Base-by-base conservation (phyloP, 2,329 filamentous ascomycete species). In the Microdochium nivale region DNA sequence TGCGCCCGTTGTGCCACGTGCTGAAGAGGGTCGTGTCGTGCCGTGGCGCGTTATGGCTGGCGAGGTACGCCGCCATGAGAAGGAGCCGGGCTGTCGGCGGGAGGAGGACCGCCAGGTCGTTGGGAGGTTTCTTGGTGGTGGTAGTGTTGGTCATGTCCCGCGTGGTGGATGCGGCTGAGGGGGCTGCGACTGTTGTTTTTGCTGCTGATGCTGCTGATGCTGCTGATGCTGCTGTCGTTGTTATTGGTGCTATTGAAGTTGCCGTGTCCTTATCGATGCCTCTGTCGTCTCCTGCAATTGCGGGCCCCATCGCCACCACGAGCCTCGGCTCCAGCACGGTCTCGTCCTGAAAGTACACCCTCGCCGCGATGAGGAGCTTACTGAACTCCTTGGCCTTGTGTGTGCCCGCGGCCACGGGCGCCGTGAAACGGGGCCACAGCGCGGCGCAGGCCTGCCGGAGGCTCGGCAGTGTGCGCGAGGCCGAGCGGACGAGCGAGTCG, bases 361-460 rank as follows among this genome's bases (percentile, higher is more conserved):
- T 76, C 25, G 84, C 80, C 1, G 83, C 80, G 48, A 92, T 84
- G 52, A 97, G 78, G 8, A 99, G 74, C 55, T 88, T 86, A 14
- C 88, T 85, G 68, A 96, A 96, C 62, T 96, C 90, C 59, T 86
- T 84, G 10, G 87, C 82, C 1, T 79, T 78, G 60, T 86, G 83
- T 9, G 86, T 84, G n/a, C 87, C 87, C 1, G 83, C 80, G 1
- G 84, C 69, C 24, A 97, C 79, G 0, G 92, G 92, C 7, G 81
- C 79, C 1, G 88, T 84, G 67, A 99, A 97, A 3, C 84, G 80
- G 11, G 86, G 84, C 94, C 94, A 99, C 21, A 97, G 78, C 44
- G 84, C 80, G 48, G 80, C 69, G 62, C 87, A 90, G 49, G 86
- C 81, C 33, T 80, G 78, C 3, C 75, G 77, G 58, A 96, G 90